Evolutionary conservation across 2,329 filamentous ascomycete species (phyloP).

Genomic region (Fusarium xyrophilum): DNA sequence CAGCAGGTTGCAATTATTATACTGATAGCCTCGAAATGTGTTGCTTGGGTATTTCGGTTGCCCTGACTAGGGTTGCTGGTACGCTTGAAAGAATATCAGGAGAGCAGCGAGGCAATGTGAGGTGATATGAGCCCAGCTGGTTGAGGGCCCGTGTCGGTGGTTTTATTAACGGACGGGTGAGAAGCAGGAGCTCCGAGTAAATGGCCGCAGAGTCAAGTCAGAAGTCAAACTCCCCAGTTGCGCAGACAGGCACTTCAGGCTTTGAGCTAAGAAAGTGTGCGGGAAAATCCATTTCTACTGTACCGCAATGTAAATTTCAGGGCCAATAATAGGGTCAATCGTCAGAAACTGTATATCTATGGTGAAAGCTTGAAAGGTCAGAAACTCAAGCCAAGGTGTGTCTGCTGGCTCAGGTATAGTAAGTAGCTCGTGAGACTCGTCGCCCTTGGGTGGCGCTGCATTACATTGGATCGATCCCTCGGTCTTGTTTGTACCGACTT

Average conservation of each 20-base stretch:
- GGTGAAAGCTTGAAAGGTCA: constrained; percentile 9
- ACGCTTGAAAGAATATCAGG: constrained; percentile 37
- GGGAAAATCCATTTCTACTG: constrained; percentile 10
- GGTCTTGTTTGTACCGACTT: constrained; percentile 33
- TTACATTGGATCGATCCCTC: constrained; percentile 26
- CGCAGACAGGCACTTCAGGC: constrained; percentile 6
- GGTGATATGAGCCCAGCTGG: constrained; percentile 40
- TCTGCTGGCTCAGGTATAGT: constrained; percentile 29
- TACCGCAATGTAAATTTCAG: neutral
- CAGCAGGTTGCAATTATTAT: constrained; percentile 38
- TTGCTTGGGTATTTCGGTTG: constrained; percentile 38
- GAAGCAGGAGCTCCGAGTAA: constrained; percentile 21
- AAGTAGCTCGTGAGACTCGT: constrained; percentile 32
- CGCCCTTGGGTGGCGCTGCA: constrained; percentile 28
- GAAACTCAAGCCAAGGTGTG: constrained; percentile 23
- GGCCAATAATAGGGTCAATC: neutral
- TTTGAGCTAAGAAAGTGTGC: constrained; percentile 9
- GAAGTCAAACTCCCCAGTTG: neutral
- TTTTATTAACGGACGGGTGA: constrained; percentile 29
- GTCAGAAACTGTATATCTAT: constrained; percentile 11
- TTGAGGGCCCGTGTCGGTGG: constrained; percentile 36
- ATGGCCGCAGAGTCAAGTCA: constrained; percentile 4
- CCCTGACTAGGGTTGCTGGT: constrained; percentile 34
- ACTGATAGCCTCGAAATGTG: constrained; percentile 27
- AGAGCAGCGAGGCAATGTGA: constrained; percentile 40